Evolutionary conservation across 345 rosid species (phyloP), one percentile per base, ranked within the genome.

Genomic region (Turritis glabra): DNA sequence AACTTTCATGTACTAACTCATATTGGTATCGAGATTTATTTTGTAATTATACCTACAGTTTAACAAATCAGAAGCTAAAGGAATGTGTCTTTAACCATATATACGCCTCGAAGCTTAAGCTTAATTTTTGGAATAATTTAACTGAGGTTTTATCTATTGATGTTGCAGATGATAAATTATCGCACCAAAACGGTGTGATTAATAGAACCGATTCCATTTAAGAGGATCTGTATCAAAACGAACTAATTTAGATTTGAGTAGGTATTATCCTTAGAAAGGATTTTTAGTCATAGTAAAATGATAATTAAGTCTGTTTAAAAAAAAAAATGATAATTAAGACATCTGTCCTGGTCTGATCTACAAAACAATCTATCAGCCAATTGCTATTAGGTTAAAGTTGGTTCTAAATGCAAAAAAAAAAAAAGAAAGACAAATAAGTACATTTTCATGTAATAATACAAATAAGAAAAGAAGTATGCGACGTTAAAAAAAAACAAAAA

Each of bases 381-480:
- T n/a, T 55, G 50, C 8, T 47, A 59, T 11, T 71, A 59, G 57
- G 67, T 26, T 52, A 53, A 40, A 54, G 27, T 26, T 68, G 61
- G 37, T 23, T 33, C 60, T 32, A 51, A 50, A 33, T 18, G 44
- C 50, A 40, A 35, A 35, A 35, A 14, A 40, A 40, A 1, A 37
- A 14, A 55, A 37, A 58, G n/a, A 22, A 5, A 41, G 55, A 62
- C 29, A 62, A 23, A 59, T 7, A 41, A 14, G 32, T 59, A 59
- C 59, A 47, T 12, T 37, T 70, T 11, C 13, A 40, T 35, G 60
- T 37, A 33, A 50, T 35, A 13, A 18, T 50, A 21, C 19, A 72
- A 18, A 14, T 19, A 58, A 54, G 32, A 46, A 47, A 65, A 65
- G 17, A 47, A 46, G 58, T 18, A 19, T 35, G 59, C 17, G n/a